phyloP scores from a whole-genome alignment of 164 flowering plant species.

The Nelumbo lutea region DNA sequence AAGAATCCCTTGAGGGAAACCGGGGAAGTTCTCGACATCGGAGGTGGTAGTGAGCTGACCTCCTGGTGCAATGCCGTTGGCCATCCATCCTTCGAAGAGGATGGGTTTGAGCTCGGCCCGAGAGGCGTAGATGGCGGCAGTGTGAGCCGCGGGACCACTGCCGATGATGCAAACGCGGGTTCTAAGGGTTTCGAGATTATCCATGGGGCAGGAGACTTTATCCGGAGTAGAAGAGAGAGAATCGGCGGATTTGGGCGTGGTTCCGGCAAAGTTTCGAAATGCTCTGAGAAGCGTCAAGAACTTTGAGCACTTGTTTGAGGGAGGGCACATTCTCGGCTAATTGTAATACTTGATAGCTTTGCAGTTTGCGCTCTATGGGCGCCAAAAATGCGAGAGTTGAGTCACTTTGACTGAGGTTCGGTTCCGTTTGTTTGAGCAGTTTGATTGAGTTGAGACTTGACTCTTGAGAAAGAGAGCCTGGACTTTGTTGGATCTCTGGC shows the following conservation, averaged over 20 bases:
- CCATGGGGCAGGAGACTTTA: constrained; percentile 27
- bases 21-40: constrained; percentile 98
- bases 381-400: too few relatives aligned
- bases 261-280: constrained; percentile 7
- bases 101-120: constrained; percentile 90
- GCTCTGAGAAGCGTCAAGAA: constrained; percentile 6
- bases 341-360: too few relatives aligned
- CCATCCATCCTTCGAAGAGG: constrained; percentile 97
- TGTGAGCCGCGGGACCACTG: constrained; percentile 95
- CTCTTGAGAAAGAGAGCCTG: too few relatives aligned
- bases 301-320: not conserved
- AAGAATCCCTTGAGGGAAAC: constrained; percentile 74
- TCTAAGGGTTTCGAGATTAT: constrained; percentile 30
- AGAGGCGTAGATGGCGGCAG: constrained; percentile 92
- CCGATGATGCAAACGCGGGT: constrained; percentile 90
- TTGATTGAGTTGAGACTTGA: too few relatives aligned
- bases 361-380: too few relatives aligned
- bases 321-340: not conserved
- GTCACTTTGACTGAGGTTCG: too few relatives aligned
- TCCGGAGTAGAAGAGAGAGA: constrained; percentile 18
- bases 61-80: constrained; percentile 92
- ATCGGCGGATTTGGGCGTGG: constrained; percentile 27
- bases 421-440: too few relatives aligned
- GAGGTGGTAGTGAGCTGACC: constrained; percentile 97
- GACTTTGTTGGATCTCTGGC: too few relatives aligned